Conservation (phyloP, 352 stramenopile genomes). For the Pythium chondricola region DNA sequence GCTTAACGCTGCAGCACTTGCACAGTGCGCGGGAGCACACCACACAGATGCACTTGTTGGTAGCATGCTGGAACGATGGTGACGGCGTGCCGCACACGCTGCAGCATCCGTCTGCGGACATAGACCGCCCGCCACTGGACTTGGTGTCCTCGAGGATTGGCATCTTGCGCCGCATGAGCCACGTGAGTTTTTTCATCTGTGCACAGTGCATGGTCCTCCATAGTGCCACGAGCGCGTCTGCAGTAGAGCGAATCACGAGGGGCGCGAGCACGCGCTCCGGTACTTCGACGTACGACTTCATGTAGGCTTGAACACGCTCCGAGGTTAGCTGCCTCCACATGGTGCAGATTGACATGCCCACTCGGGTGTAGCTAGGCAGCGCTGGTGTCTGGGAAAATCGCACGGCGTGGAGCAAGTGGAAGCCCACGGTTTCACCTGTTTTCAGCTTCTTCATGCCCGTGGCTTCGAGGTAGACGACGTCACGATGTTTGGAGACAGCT, state of each 20-base stretch:
- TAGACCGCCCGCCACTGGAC: neutral
- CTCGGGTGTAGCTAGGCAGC: constrained; percentile 29
- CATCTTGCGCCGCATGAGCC: constrained; percentile 25
- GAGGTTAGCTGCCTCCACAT: constrained; percentile 36
- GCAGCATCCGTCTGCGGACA: neutral
- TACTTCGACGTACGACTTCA: constrained; percentile 40
- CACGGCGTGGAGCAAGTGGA: constrained; percentile 56
- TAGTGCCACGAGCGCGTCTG: constrained; percentile 29
- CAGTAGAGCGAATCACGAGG: constrained; percentile 35
- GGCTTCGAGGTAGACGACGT: constrained; percentile 57
- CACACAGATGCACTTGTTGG: constrained; percentile 11
- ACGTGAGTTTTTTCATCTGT: constrained; percentile 67
- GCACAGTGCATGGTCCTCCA: constrained; percentile 44
- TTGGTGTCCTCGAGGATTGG: constrained; percentile 4
- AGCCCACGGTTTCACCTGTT: constrained; percentile 46
- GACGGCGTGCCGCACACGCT: constrained; percentile 6
- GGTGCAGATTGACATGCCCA: constrained; percentile 43
- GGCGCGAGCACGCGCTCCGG: constrained; percentile 28
- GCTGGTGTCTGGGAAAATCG: constrained; percentile 44
- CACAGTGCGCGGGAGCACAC: constrained; percentile 15
- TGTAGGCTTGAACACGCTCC: constrained; percentile 22
- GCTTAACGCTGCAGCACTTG: constrained; percentile 14
- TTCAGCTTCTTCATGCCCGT: constrained; percentile 38
- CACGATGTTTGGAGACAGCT: constrained; percentile 32
- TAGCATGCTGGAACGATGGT: neutral